Base-by-base conservation (phyloP, 2,329 filamentous ascomycete species). In the Berkeleyomyces rouxiae region DNA sequence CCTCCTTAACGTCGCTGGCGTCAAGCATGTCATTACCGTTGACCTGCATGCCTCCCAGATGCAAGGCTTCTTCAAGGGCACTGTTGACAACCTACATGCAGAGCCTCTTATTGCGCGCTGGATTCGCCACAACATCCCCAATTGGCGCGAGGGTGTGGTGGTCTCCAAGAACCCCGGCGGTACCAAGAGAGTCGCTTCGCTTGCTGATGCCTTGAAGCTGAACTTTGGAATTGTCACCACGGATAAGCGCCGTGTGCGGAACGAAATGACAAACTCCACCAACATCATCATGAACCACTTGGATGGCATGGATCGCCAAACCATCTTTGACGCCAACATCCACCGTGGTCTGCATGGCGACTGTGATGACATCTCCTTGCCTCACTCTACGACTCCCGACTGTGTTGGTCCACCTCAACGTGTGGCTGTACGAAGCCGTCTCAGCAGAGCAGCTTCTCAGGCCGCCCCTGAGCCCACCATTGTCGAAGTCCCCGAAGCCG, bases 61-160 rank as follows among this genome's bases (percentile, higher is more conserved):
- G 90, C 93, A 99, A 76, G 93, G 93, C 64, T 99, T 99, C 77
- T 99, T 99, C 80, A 88, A 88, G 71, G 96, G 92, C 68, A 93
- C 93, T 0, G 92, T 99, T 65, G 93, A 99, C 74, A 97, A 99
- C 71, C 84, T 99, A 61, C 90, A 96, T 69, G 93, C 93, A 60
- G 93, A 99, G 73, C 92, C 93, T 13, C 81, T 97, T 66, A 90
- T 99, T 70, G 90, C 92, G 61, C 87, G 90, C 68, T 99, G 93
- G 93, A 95, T 99, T 69, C 86, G 87, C 65, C 83, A 86, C 72
- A 93, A 96, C 71, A 86, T 99, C 46, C 79, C 83, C 11, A 83
- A 87, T 67, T 99, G 93, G 93, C 83, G 80, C 66, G 86, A 96
- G 68, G 90, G 90, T 7, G 93, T 99, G 5, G 91, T 96, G 13